Percentiles rank a stretch among this genome's conserved stretches.
Conservation (phyloP, 768 basidiomycete genomes). For the Agaricus subrufescens region DNA sequence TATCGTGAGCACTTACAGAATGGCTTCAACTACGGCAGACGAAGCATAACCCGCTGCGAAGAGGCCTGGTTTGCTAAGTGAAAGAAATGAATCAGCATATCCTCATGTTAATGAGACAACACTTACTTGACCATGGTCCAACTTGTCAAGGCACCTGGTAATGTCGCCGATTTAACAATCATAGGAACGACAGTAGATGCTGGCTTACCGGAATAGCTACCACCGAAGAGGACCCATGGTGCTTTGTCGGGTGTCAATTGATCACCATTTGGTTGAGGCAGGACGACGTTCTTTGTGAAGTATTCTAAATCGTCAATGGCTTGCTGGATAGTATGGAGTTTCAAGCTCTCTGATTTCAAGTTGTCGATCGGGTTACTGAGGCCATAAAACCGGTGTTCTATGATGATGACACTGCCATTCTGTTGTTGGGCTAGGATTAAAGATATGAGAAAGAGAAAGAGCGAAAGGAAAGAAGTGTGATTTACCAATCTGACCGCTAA, state of each 20-base stretch:
- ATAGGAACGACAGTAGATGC: background rate
- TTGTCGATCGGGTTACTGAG: constrained; percentile 66
- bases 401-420: constrained; percentile 54
- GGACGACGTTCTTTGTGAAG: constrained; percentile 59
- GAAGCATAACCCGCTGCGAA: constrained; percentile 67
- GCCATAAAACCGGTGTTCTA: constrained; percentile 76
- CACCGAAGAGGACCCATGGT: constrained; percentile 48
- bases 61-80: constrained; percentile 49
- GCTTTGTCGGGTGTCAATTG: constrained; percentile 50
- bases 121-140: constrained; percentile 68
- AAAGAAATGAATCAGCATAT: background rate
- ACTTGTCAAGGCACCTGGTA: constrained; percentile 41
- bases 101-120: background rate
- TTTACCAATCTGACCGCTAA: constrained; percentile 53
- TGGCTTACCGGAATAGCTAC: constrained; percentile 42
- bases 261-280: constrained; percentile 66
- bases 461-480: background rate
- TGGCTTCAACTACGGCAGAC: constrained; percentile 63
- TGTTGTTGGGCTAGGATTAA: constrained; percentile 49
- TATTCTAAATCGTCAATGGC: constrained; percentile 70
- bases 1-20: constrained; percentile 29
- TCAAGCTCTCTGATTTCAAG: constrained; percentile 52
- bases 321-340: constrained; percentile 64
- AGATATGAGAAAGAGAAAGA: background rate
- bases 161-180: background rate